Base-by-base conservation (phyloP, 2,329 filamentous ascomycete species). In the Cyphellophora europaea region DNA sequence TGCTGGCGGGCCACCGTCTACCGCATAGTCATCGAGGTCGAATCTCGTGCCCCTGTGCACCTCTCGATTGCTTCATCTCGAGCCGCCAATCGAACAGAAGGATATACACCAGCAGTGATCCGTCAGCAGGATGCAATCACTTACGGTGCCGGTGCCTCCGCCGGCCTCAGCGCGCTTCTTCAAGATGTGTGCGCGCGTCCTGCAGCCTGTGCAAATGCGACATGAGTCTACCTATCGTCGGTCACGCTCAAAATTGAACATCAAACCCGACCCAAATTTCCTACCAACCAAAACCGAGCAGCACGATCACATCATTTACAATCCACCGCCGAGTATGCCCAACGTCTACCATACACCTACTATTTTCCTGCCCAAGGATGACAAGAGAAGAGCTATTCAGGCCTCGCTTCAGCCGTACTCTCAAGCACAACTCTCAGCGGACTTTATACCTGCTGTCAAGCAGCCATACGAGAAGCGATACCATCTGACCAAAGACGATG, bases 341-440 rank as follows among this genome's bases (percentile, higher is more conserved):
- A 75, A 67, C 41, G 68, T 75, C 15, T 77, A 75, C 50, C 72
- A 78, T 52, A 82, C 77, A 2, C 77, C 77, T 2, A 58, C 66
- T 17, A 76, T 77, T 45, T 82, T 82, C 53, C 64, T 82, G 5
- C 77, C 77, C 4, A 53, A 62, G 35, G 61, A 65, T 43, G 77
- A 82, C 56, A 61, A 64, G 14, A 65, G 77, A 37, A 59, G 65
- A 42, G 49, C 54, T 27, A 53, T 75, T 35, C 53, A 31, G 42
- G 49, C 15, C 47, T 44, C 17, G 38, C 42, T 32, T 43, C 52
- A 1, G 27, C 49, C 4, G 44, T 37, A 29, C 33, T 38, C 19
- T 29, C 46, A 10, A 47, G 45, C 21, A 35, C 48, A 35, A 44
- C n/a, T n/a, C n/a, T n/a, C n/a, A n/a, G n/a, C n/a, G n/a, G n/a